Evolutionary conservation across 768 basidiomycete genomes (phyloP), one percentile per base, ranked within the genome.

Genomic region (Lanmaoa rubissima): DNA sequence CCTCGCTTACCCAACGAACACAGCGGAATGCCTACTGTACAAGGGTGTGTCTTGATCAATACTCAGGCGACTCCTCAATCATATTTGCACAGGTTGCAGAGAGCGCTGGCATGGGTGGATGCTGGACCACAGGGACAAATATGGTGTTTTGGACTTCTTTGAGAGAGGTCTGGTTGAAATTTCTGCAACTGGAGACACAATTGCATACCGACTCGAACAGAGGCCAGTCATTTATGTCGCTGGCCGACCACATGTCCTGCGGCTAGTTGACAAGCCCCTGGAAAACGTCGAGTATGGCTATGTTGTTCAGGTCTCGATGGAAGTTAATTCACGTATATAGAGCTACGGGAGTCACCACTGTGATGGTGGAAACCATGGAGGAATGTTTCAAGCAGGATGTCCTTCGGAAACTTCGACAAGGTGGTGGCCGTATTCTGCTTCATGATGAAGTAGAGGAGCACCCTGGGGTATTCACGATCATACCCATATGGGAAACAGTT

Each of bases 381-480:
- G 74, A 82, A 38, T 84, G 76, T 51, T 85, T 99, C 70, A 96
- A 97, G 75, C 80, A 79, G 47, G 97, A 99, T 65, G 84, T 98
- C 12, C 74, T 97, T 8, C 78, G 81, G 4, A 97, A 99, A 73
- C 76, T 95, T n/a, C 78, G 79, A 41, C 75, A 78, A 32, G 82
- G 83, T 36, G 65, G 67, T 60, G 94, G 94, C 4, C 83, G 91
- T 26, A 84, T 99, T 41, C 76, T 99, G 1, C 80, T 98, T 2
- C 97, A 98, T 61, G 96, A 98, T 64, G 96, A 99, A 74, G 84
- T 97, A 7, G 95, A 97, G 70, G 94, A 96, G 53, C 81, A 89
- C 39, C 91, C 94, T 1, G 95, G 95, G 2, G 80, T 84, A 1
- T 98, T 94, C 72, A 81, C 87, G 11, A 90, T 99, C 61, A 87